phyloP scores from a whole-genome alignment of 768 basidiomycete species.

The Agrocybe praecox region DNA sequence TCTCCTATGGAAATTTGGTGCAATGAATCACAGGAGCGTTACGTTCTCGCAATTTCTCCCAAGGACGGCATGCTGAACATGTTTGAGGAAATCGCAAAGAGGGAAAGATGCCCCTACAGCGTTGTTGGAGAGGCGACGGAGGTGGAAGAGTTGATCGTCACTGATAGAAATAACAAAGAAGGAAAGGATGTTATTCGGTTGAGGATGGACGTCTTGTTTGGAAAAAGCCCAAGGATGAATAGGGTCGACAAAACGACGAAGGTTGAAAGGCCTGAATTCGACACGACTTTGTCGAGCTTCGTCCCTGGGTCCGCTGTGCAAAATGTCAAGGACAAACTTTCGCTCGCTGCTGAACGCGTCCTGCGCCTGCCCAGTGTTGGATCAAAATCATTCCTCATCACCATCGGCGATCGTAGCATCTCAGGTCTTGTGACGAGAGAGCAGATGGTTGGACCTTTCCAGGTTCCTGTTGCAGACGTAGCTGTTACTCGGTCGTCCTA shows the following conservation, averaged over 20 bases:
- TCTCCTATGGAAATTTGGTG: slow-evolving; percentile 99
- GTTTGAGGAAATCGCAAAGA: slow-evolving; percentile 78
- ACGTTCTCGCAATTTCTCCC: slow-evolving; percentile 83
- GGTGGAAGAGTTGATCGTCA: slow-evolving; percentile 84
- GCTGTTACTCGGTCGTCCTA: slow-evolving; percentile 95
- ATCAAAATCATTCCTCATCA: slow-evolving; percentile 97
- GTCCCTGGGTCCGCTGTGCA: slow-evolving; percentile 43
- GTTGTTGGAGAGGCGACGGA: slow-evolving; percentile 87
- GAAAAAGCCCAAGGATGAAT: slow-evolving; percentile 92
- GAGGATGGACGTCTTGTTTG: slow-evolving; percentile 94
- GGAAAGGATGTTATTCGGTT: slow-evolving; percentile 78
- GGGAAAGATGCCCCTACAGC: slow-evolving; percentile 93
- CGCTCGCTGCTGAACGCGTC: slow-evolving; percentile 74
- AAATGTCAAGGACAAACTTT: slow-evolving; percentile 49
- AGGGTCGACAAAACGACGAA: slow-evolving; percentile 61
- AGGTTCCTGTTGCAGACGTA: slow-evolving; percentile 96
- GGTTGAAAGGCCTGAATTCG: slow-evolving; percentile 55
- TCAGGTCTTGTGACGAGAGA: slow-evolving; percentile 94
- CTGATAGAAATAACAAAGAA: slow-evolving; percentile 75
- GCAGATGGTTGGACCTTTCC: slow-evolving; percentile 99
- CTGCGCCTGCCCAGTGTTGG: slow-evolving; percentile 91
- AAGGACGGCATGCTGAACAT: slow-evolving; percentile 50
- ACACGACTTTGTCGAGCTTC: slow-evolving; percentile 68
- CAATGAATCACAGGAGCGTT: slow-evolving; percentile 97
- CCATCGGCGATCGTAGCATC: slow-evolving; percentile 94